A percentile compares a stretch with the other conserved stretches of the same genome.
These are phyloP conservation scores for Cercospora janseana DNA, from an alignment of 2,329 filamentous ascomycete species.

Conservation along the genomic window DNA sequence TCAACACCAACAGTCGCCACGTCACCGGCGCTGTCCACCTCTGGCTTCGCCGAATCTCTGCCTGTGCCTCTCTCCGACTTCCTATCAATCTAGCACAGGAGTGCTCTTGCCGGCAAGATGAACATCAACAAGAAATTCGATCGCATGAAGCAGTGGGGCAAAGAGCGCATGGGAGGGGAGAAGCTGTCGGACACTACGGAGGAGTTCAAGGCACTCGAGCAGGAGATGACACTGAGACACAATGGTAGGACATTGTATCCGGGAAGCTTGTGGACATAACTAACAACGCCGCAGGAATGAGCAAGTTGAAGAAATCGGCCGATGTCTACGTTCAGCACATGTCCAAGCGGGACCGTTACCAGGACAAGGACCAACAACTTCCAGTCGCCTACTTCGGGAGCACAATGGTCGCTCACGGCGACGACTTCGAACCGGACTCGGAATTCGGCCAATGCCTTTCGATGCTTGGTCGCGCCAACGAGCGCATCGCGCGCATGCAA, in stretches of 20 bases:
- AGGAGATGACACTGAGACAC: conserved; percentile 84
- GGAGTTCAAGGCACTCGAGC: conserved; percentile 85
- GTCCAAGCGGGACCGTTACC: conserved; percentile 76
- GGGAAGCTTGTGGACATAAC: neutral
- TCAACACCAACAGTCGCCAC: neutral
- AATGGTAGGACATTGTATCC: conserved; percentile 60
- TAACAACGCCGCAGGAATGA: conserved; percentile 64
- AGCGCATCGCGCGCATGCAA: conserved; percentile 80
- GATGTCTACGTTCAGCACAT: conserved; percentile 83
- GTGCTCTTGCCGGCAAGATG: conserved; percentile 32
- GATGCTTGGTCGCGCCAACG: conserved; percentile 78
- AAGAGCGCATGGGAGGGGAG: conserved; percentile 92
- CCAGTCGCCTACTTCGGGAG: conserved; percentile 77
- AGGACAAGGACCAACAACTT: conserved; percentile 83
- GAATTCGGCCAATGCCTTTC: conserved; percentile 86
- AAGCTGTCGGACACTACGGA: conserved; percentile 82
- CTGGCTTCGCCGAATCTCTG: neutral
- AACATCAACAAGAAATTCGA: conserved; percentile 84
- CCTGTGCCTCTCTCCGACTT: too few species aligned
- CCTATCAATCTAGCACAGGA: neutral
- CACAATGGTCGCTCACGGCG: conserved; percentile 83
- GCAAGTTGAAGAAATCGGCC: conserved; percentile 83
- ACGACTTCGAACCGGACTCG: conserved; percentile 87
- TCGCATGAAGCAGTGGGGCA: conserved; percentile 96
- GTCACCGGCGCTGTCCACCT: neutral